A percentile compares a stretch with the other conserved stretches of the same genome.
These are phyloP conservation scores for Cladobotryum mycophilum DNA, from an alignment of 2,329 filamentous ascomycete species.

Conservation along the genomic window DNA sequence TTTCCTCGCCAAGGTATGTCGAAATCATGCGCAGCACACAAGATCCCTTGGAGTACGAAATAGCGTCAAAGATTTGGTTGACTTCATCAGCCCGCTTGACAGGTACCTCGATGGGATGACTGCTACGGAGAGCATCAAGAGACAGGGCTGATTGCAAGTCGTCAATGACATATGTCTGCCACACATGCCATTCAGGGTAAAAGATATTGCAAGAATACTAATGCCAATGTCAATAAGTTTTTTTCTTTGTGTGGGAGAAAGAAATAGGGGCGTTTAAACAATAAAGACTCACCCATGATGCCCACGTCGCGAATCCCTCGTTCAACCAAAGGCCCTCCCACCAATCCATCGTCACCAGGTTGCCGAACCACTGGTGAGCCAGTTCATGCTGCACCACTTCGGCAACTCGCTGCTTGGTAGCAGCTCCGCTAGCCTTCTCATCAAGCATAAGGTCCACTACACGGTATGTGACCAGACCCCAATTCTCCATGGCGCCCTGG, in stretches of 20 bases:
- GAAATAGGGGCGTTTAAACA: not conserved
- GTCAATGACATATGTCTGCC: constrained; percentile 91
- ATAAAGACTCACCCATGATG: constrained; percentile 25
- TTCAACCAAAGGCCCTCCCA: constrained; percentile 98
- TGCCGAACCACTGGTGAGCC: constrained; percentile 97
- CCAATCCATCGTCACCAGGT: constrained; percentile 96
- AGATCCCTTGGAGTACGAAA: constrained; percentile 95
- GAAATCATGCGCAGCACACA: constrained; percentile 97
- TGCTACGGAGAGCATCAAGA: constrained; percentile 86
- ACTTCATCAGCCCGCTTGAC: constrained; percentile 94
- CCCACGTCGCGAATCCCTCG: constrained; percentile 68
- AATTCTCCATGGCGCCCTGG: constrained; percentile 97
- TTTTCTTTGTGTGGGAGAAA: not conserved
- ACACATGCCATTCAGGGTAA: constrained; percentile 98
- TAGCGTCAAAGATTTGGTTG: constrained; percentile 97
- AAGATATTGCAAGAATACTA: constrained; percentile 86
- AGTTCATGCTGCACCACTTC: constrained; percentile 96
- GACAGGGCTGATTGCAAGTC: constrained; percentile 82
- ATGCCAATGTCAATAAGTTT: not conserved
- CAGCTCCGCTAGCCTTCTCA: constrained; percentile 83
- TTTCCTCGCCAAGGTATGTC: constrained; percentile 85
- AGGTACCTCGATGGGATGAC: constrained; percentile 92
- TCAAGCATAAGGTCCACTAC: constrained; percentile 79
- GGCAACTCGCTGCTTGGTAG: constrained; percentile 85
- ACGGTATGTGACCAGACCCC: constrained; percentile 92